Evolutionary conservation across 768 basidiomycete species (phyloP), one percentile per base, ranked within the genome.

Genomic region (Pisolithus tinctorius): DNA sequence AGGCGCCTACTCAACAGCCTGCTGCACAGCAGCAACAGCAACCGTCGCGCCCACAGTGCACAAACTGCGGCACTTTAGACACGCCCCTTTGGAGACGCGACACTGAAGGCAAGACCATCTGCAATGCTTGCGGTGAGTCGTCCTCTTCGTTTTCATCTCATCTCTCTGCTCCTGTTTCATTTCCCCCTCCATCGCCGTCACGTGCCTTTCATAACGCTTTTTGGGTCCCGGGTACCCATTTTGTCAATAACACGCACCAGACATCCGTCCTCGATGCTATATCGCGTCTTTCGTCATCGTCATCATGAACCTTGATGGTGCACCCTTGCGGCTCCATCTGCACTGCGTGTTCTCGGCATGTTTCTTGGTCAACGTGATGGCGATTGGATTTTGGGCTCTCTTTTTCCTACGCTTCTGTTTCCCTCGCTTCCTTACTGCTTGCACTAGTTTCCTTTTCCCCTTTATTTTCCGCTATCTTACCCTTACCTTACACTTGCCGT

Each of bases 1-100:
- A 51, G 47, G 54, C 58, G 54, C 58, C 55, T 59, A 67, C 54
- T 53, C 54, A 53, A 23, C 62, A 60, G 53, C 50, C 23, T 26
- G 20, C 61, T 42, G 51, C 54, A 26, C 64, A 60, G 3, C 64
- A 57, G 6, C 58, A 58, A 34, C 66, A 64, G 55, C 64, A 62
- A 44, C 55, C 59, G 42, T 55, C 76, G 30, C 74, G 77, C 30
- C 65, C 63, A 6, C 58, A 63, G 50, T 89, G 87, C 65, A 74
- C 81, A 37, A 88, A 87, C 67, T 89, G 91, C 69, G 82, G 82
- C 16, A 84, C 86, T n/a, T 72, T 76, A 5, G 78, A 81, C 55
- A 90, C 88, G 50, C 89, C 90, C 34, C 79, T 92, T 26, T 93
- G 91, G 91, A 74, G 89, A 60, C 79, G 89, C 59, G 88, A 88